Percentiles rank a stretch among this genome's conserved stretches.
Evolutionary conservation across 495 filamentous ascomycete genomes (phyloP).

Genomic region (Bryoglossum gracile): DNA sequence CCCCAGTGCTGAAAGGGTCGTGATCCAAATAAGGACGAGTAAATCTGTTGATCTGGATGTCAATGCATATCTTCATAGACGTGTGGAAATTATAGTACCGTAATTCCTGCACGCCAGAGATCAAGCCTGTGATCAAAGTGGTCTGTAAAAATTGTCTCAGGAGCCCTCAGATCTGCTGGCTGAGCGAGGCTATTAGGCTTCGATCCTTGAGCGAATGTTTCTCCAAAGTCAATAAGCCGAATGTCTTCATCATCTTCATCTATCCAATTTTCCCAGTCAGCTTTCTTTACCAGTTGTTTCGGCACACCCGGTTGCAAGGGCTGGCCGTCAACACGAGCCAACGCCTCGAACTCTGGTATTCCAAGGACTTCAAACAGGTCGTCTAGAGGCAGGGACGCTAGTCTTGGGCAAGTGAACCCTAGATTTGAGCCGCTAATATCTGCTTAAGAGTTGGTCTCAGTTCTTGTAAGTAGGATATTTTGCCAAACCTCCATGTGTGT

Average conservation of each 20-base stretch:
- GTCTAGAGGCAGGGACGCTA: constrained; percentile 13
- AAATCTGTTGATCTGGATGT: constrained; percentile 5
- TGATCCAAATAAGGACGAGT: constrained; percentile 1
- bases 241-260: constrained; percentile 36
- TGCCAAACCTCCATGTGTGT: constrained; percentile 36
- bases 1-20: not conserved
- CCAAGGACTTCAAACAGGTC: constrained; percentile 31
- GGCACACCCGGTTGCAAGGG: constrained; percentile 29
- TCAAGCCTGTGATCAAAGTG: constrained; percentile 36
- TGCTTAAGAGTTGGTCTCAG: constrained; percentile 3
- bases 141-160: constrained; percentile 37
- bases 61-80: not conserved
- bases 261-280: constrained; percentile 30
- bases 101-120: constrained; percentile 38
- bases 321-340: constrained; percentile 31
- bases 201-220: constrained; percentile 30
- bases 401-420: constrained; percentile 10
- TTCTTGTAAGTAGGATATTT: not conserved
- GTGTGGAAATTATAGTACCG: constrained; percentile 24
- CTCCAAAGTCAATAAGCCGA: constrained; percentile 39
- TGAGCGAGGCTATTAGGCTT: constrained; percentile 30
- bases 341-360: constrained; percentile 29
- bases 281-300: constrained; percentile 31
- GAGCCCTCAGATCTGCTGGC: constrained; percentile 31
- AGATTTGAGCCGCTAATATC: constrained; percentile 22